Conservation (phyloP, 169 alveolate genomes). For the Plasmodium adleri region DNA sequence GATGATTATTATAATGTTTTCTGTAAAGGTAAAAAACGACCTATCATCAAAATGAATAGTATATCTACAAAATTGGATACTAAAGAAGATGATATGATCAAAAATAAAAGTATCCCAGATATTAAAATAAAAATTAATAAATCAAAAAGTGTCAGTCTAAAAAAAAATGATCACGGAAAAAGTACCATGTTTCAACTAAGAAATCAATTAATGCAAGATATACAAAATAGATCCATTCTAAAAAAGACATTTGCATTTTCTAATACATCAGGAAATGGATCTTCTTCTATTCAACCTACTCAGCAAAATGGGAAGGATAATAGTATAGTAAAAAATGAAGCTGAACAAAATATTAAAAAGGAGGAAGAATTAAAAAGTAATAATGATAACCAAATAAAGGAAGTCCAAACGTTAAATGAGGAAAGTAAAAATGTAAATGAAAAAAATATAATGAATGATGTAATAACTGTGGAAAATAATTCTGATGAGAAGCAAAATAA, state of each 20-base stretch:
- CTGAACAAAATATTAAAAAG: not conserved
- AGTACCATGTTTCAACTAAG: slow-evolving; percentile 51
- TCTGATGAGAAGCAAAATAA: not conserved
- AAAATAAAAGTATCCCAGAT: slow-evolving; percentile 1
- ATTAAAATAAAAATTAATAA: slow-evolving; percentile 14
- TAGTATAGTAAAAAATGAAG: slow-evolving; percentile 1
- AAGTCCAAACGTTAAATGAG: slow-evolving; percentile 1
- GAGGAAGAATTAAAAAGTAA: not conserved
- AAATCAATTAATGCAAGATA: slow-evolving; percentile 29
- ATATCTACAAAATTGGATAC: slow-evolving; percentile 2
- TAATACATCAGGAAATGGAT: not conserved
- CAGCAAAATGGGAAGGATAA: not conserved
- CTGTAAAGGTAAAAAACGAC: slow-evolving; percentile 31
- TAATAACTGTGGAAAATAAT: not conserved
- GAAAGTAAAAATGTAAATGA: not conserved
- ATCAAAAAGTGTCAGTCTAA: slow-evolving; percentile 5
- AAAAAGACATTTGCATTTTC: not conserved
- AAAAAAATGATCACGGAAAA: slow-evolving; percentile 40
- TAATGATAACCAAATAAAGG: not conserved
- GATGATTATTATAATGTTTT: slow-evolving; percentile 72
- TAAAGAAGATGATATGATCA: not conserved
- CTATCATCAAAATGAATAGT: not conserved
- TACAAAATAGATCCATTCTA: slow-evolving; percentile 18
- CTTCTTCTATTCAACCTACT: not conserved
- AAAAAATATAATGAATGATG: not conserved